These are phyloP conservation scores for Ceratobasidium sp. DNA, from an alignment of 1,284 basidiomycete genomes.

Conservation along the genomic window DNA sequence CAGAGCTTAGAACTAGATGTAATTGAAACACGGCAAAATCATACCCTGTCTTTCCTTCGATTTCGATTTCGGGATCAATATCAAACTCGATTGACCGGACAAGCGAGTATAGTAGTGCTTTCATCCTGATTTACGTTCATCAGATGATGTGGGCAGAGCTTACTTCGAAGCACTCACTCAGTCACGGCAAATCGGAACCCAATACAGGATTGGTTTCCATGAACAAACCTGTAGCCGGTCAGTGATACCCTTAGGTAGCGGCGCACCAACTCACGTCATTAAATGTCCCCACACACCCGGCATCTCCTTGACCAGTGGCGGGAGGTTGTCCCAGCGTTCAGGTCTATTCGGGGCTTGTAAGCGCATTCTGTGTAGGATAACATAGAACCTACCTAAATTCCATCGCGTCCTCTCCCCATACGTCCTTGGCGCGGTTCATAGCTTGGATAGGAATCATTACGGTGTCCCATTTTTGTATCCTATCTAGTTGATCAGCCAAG, in stretches of 20 bases:
- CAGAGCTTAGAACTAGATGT: not conserved
- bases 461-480: conserved; percentile 31
- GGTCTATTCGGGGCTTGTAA: conserved; percentile 59
- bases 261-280: conserved; percentile 65
- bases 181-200: conserved; percentile 78
- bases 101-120: conserved; percentile 52
- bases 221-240: conserved; percentile 52
- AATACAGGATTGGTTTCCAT: conserved; percentile 62
- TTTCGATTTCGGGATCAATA: conserved; percentile 44
- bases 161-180: conserved; percentile 63
- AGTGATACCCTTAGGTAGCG: not conserved
- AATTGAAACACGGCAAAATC: not conserved
- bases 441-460: conserved; percentile 39
- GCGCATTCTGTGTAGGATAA: not conserved
- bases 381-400: conserved; percentile 42
- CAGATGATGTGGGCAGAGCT: not conserved
- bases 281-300: conserved; percentile 72
- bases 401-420: conserved; percentile 46
- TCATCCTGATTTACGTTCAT: conserved; percentile 53
- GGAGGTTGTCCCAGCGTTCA: conserved; percentile 69
- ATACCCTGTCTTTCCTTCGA: conserved; percentile 41
- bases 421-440: conserved; percentile 45
- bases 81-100: conserved; percentile 51
- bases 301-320: conserved; percentile 61
- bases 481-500: not conserved